Evolutionary conservation across 2,329 filamentous ascomycete genomes (phyloP).

Genomic region (Epichloe hybrida): DNA sequence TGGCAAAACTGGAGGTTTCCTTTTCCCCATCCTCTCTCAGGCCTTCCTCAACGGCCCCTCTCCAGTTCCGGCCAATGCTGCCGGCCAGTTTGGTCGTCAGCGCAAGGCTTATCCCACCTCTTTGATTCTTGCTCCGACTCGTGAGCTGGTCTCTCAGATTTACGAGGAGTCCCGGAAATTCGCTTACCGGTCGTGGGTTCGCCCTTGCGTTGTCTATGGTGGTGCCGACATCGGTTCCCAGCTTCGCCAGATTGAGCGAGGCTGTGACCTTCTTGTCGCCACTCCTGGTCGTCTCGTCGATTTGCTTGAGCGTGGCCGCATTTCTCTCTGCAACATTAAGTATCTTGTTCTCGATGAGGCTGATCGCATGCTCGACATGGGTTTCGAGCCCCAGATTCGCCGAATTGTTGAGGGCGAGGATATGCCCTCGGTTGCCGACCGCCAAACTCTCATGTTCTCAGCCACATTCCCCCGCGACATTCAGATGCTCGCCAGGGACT

Average conservation of each 20-base stretch:
- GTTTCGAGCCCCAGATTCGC: conserved; percentile 99
- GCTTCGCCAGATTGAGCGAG: conserved; percentile 93
- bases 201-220: conserved; percentile 95
- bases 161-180: conserved; percentile 97
- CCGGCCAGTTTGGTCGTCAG: conserved; percentile 73
- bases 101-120: conserved; percentile 97
- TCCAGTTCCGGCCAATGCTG: conserved; percentile 45
- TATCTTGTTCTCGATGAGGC: conserved; percentile 98
- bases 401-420: conserved; percentile 97
- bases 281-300: conserved; percentile 96
- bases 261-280: conserved; percentile 92
- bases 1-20: conserved; percentile 98
- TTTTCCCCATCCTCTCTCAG: conserved; percentile 98
- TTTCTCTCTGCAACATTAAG: conserved; percentile 97
- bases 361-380: conserved; percentile 99
- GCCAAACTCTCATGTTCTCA: conserved; percentile 99
- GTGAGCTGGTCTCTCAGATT: conserved; percentile 97
- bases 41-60: conserved; percentile 84
- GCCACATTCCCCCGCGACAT: conserved; percentile 97
- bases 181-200: conserved; percentile 96
- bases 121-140: conserved; percentile 87
- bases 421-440: conserved; percentile 71
- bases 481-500: conserved; percentile 96
- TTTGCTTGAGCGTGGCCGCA: conserved; percentile 94
- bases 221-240: conserved; percentile 98